Evolutionary conservation across 1,284 basidiomycete species (phyloP).

Genomic region (Tilletiopsis washingtonensis): DNA sequence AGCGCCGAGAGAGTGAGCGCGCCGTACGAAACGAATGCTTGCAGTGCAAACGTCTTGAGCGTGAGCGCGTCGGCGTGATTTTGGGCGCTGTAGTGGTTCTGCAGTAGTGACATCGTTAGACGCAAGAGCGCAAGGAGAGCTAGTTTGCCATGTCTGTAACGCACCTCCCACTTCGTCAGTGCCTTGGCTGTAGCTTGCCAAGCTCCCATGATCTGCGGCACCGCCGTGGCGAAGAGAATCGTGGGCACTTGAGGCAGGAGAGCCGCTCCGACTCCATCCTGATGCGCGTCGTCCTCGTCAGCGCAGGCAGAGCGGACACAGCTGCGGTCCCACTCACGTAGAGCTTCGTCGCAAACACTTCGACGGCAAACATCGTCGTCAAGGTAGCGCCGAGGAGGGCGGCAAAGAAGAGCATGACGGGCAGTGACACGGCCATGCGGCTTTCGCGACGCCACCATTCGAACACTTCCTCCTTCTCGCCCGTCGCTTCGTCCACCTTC

Average conservation of each 20-base stretch:
- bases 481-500: slow-evolving; percentile 30
- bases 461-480: slow-evolving; percentile 40
- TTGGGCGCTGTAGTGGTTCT: slow-evolving; percentile 57
- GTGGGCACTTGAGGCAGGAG: slow-evolving; percentile 71
- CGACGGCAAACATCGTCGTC: slow-evolving; percentile 47
- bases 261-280: slow-evolving; percentile 73
- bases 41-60: slow-evolving; percentile 82
- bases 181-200: slow-evolving; percentile 65
- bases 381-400: slow-evolving; percentile 57
- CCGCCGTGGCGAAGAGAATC: slow-evolving; percentile 68
- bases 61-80: slow-evolving; percentile 72
- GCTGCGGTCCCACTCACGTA: slow-evolving; percentile 6
- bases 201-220: slow-evolving; percentile 72
- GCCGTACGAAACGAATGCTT: slow-evolving; percentile 76
- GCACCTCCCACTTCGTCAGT: slow-evolving; percentile 72
- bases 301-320: neutral
- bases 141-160: neutral
- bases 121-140: neutral
- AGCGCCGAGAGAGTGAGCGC: slow-evolving; percentile 40
- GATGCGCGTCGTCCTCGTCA: neutral
- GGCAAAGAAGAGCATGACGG: slow-evolving; percentile 70
- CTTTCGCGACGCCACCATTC: slow-evolving; percentile 52
- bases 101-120: neutral
- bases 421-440: slow-evolving; percentile 65
- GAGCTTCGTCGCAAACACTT: slow-evolving; percentile 44